These are phyloP conservation scores for Metschnikowia continentalis DNA, from an alignment of 805 yeast genomes.

Conservation along the genomic window DNA sequence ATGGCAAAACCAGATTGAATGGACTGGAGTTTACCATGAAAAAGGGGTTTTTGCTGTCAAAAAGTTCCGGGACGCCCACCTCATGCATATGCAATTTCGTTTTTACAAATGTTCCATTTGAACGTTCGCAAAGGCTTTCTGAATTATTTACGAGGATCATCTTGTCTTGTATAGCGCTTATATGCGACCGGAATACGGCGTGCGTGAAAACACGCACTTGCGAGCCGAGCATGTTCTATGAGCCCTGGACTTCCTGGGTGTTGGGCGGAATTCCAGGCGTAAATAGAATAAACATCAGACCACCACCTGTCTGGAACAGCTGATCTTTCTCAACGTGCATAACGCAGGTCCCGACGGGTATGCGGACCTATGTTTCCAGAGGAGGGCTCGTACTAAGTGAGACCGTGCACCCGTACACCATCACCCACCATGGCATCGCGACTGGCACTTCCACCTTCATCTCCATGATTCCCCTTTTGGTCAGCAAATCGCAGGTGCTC, in stretches of 20 bases:
- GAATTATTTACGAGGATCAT: neutral
- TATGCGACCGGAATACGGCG: neutral
- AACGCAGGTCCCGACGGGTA: neutral
- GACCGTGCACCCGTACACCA: neutral
- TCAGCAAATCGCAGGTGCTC: slow-evolving; percentile 34
- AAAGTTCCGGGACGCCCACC: no score
- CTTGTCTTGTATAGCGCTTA: neutral
- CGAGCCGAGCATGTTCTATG: neutral
- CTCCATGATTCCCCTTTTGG: slow-evolving; percentile 18
- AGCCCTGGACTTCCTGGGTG: neutral
- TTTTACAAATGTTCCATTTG: no score
- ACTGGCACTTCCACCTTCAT: neutral
- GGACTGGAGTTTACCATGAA: no score
- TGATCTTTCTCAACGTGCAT: neutral
- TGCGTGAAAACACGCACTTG: neutral
- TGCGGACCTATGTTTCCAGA: neutral
- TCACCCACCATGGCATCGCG: neutral
- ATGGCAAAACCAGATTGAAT: no score
- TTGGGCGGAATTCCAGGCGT: neutral
- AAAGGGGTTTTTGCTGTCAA: no score
- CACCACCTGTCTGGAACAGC: neutral
- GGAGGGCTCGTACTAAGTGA: neutral
- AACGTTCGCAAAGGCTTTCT: neutral
- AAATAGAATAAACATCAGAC: neutral
- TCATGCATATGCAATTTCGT: neutral